These are phyloP conservation scores for Pisolithus thermaeus DNA, from an alignment of 1,284 basidiomycete genomes.

Conservation along the genomic window DNA sequence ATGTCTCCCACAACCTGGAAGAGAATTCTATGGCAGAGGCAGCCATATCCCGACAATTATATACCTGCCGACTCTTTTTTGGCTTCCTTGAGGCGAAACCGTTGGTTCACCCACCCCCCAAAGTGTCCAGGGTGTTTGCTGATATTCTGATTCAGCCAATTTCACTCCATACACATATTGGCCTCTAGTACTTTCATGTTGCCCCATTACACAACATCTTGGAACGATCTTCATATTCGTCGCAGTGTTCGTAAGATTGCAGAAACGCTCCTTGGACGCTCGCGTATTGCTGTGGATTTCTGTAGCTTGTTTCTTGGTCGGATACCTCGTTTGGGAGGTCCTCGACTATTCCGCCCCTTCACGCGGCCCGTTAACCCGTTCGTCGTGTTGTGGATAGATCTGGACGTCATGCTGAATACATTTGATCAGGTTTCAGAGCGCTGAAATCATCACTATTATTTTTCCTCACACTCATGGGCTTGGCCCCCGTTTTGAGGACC, in stretches of 20 bases:
- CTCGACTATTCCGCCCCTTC: conserved; percentile 33
- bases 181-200: conserved; percentile 66
- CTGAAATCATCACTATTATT: conserved; percentile 78
- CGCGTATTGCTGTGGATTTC: conserved; percentile 66
- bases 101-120: conserved; percentile 41
- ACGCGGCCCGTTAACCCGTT: conserved; percentile 17
- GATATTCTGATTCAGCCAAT: conserved; percentile 49
- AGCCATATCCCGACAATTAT: conserved; percentile 80
- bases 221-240: conserved; percentile 80
- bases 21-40: conserved; percentile 78
- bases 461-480: conserved; percentile 81
- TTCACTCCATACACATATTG: conserved; percentile 71
- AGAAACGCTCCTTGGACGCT: conserved; percentile 60
- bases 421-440: conserved; percentile 53
- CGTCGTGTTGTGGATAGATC: conserved; percentile 7
- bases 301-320: conserved; percentile 50
- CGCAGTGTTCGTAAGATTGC: conserved; percentile 71
- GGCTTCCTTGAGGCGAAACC: conserved; percentile 69
- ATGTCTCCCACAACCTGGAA: conserved; percentile 48
- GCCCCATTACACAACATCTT: conserved; percentile 82
- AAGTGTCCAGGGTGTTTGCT: conserved; percentile 8
- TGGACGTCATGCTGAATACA: conserved; percentile 6
- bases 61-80: conserved; percentile 79
- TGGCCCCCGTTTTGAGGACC: conserved; percentile 89
- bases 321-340: conserved; percentile 61